Evolutionary conservation across 768 basidiomycete genomes (phyloP), one percentile per base, ranked within the genome.

Genomic region (Naganishia vaughanmartiniae): DNA sequence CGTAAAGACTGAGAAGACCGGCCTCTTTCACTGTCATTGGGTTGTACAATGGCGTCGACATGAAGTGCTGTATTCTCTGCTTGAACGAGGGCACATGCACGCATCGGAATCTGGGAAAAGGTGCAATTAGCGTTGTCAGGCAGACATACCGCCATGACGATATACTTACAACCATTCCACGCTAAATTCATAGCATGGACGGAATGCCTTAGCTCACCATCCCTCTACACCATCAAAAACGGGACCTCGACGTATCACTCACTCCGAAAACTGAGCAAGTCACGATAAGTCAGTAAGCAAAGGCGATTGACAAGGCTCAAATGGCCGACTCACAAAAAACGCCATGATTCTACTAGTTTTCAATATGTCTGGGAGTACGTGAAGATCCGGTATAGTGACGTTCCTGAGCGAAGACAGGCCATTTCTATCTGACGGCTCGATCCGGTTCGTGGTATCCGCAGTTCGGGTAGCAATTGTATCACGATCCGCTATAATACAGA

Each of bases 101-200:
- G 31, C 56, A 57, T 57, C 56, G 56, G 56, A 57, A 57, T 19
- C 56, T 57, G 56, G 4, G 24, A 21, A 31, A 2, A 19, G 2
- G 5, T 31, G 21, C 6, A 57, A 4, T 39, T 31, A 51, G 48
- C 21, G 14, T 17, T 51, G 5, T 4, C 21, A n/a, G 48, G 4
- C 3, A 51, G 12, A 51, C 1, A 21, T 24, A 26, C 24, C 17
- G 2, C 12, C 21, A 26, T 26, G 48, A 3, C 7, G 1, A 14
- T 51, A n/a, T 17, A 30, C 48, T 65, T 19, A 65, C 63, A 65
- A 34, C 57, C 57, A 58, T 39, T 58, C 57, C 12, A 58, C 33
- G 17, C 57, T 58, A n/a, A n/a, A 7, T 10, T 7, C 5, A 33
- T 6, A 34, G 17, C 19, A 33, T 33, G 30, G 17, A 12, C n/a